Percentiles rank a stretch among this genome's conserved stretches.
Conservation (phyloP, 2,329 filamentous ascomycete genomes). For the Lojkania enalia region DNA sequence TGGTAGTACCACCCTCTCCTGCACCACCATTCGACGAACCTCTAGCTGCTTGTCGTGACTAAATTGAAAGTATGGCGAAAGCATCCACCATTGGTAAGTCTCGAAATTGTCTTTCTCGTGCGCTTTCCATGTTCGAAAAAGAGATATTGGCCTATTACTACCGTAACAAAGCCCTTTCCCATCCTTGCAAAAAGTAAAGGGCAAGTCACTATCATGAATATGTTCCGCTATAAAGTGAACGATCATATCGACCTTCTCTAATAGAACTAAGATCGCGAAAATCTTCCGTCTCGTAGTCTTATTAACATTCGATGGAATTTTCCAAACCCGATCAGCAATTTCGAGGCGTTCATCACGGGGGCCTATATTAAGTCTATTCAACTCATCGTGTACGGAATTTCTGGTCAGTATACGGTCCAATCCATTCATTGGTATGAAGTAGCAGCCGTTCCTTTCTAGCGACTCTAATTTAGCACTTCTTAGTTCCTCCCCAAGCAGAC, state of each 20-base stretch:
- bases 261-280: constrained; percentile 5
- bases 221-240: constrained; percentile 2
- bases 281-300: constrained; percentile 5
- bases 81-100: constrained; percentile 3
- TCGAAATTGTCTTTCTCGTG: constrained; percentile 4
- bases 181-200: constrained; percentile 2
- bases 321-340: too few species aligned
- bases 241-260: constrained; percentile 1
- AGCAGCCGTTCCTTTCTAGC: neutral
- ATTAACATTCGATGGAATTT: too few species aligned
- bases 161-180: neutral
- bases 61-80: constrained; percentile 4
- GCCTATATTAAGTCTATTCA: too few species aligned
- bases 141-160: neutral
- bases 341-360: too few species aligned
- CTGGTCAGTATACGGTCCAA: neutral
- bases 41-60: neutral
- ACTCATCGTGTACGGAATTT: too few species aligned
- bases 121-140: constrained; percentile 3
- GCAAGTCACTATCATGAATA: constrained; percentile 3
- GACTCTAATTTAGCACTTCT: too few species aligned
- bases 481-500: too few species aligned
- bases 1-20: constrained; percentile 1
- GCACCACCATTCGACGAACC: neutral
- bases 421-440: neutral